phyloP scores from a whole-genome alignment of 176 grass and related monocot genomes.

The Triticum urartu region DNA sequence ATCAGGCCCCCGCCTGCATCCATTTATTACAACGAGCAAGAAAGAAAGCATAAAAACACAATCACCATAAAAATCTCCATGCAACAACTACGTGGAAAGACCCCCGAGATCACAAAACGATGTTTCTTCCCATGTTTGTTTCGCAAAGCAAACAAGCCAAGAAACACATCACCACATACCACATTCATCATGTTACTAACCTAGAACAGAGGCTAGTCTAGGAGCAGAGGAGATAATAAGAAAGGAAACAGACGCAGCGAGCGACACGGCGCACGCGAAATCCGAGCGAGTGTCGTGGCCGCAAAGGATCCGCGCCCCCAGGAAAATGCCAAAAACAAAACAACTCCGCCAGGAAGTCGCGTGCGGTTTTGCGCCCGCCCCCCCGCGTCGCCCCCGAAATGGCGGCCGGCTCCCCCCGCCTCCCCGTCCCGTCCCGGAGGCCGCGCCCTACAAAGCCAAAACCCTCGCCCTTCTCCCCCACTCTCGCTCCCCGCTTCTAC shows the following conservation, averaged over 20 bases:
- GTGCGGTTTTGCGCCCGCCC: neutral
- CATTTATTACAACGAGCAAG: neutral
- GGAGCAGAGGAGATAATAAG: neutral
- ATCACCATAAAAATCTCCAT: neutral
- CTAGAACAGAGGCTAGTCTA: neutral
- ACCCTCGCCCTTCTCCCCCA: slow-evolving; percentile 36
- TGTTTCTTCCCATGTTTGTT: neutral
- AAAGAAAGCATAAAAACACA: neutral
- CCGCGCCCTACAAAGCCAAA: slow-evolving; percentile 83
- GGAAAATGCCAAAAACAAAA: slow-evolving; percentile 55
- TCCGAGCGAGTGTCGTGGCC: slow-evolving; percentile 26
- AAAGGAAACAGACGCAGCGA: neutral
- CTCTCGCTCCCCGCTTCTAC: slow-evolving; percentile 28
- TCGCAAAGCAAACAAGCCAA: neutral
- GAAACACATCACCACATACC: neutral
- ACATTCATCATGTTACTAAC: neutral
- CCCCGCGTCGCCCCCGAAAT: neutral
- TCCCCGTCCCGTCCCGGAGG: neutral
- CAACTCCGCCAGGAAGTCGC: slow-evolving; percentile 7
- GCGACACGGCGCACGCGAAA: slow-evolving; percentile 23
- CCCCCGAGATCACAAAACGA: neutral
- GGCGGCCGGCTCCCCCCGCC: neutral
- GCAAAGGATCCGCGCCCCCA: slow-evolving; percentile 37
- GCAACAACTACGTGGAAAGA: neutral
- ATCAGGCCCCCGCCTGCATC: too few species aligned